Evolutionary conservation across 352 stramenopile genomes (phyloP).

Genomic region (Pythium graminicola): DNA sequence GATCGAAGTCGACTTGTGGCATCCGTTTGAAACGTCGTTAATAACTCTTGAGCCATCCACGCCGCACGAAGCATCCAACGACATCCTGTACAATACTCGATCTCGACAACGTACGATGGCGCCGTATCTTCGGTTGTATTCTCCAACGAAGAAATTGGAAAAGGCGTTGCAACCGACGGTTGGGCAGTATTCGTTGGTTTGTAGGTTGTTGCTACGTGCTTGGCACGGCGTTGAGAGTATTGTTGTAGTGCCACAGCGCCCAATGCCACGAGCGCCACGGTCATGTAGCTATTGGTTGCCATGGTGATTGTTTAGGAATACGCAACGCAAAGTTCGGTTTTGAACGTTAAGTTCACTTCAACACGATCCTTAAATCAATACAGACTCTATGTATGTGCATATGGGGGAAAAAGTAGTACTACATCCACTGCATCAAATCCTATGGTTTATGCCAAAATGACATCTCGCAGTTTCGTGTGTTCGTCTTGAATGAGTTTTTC

Average conservation of each 20-base stretch:
- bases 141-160: conserved; percentile 7
- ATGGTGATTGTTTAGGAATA: conserved; percentile 7
- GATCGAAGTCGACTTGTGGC: conserved; percentile 36
- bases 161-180: neutral
- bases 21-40: conserved; percentile 89
- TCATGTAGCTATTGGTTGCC: conserved; percentile 6
- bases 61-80: conserved; percentile 84
- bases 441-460: conserved; percentile 63
- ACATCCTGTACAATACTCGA: conserved; percentile 90
- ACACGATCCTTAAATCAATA: conserved; percentile 23
- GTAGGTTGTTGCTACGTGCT: conserved; percentile 2
- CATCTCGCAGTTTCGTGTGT: conserved; percentile 68
- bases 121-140: neutral
- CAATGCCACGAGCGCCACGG: conserved; percentile 24
- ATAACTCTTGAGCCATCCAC: conserved; percentile 89
- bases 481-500: conserved; percentile 82
- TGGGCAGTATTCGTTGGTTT: neutral
- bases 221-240: conserved; percentile 20
- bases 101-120: conserved; percentile 66
- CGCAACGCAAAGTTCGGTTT: conserved; percentile 10
- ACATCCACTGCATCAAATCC: too few relatives aligned
- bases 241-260: conserved; percentile 41
- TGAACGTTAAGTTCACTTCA: conserved; percentile 21
- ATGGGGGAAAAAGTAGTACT: conserved; percentile 14
- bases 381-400: conserved; percentile 21